Evolutionary conservation across 148 eudicot species (phyloP).

Genomic region (Camellia sinensis): DNA sequence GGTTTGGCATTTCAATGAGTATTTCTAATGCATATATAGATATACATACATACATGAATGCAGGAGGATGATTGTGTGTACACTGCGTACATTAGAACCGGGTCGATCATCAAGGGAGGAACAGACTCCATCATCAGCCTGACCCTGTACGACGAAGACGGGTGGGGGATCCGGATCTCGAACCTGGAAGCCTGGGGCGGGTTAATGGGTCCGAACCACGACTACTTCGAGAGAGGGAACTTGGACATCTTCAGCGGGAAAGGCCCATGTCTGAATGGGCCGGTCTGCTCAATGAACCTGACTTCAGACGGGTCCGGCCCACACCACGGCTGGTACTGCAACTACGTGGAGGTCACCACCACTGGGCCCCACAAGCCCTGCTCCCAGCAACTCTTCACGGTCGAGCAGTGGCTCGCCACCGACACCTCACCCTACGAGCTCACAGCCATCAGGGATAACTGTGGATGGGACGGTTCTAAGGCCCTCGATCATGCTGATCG

Average conservation of each 20-base stretch:
- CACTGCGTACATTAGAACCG: conserved; percentile 69
- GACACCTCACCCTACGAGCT: conserved; percentile 57
- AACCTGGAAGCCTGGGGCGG: conserved; percentile 82
- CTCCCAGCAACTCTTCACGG: conserved; percentile 41
- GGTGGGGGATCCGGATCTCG: conserved; percentile 43
- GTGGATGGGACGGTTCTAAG: conserved; percentile 17
- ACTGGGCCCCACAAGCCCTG: conserved; percentile 54
- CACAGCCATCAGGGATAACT: conserved; percentile 37
- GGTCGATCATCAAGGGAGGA: conserved; percentile 71
- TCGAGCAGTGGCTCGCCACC: conserved; percentile 66
- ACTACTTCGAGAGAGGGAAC: conserved; percentile 85
- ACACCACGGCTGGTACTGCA: conserved; percentile 68
- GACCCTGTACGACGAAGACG: conserved; percentile 49
- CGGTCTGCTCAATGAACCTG: conserved; percentile 53
- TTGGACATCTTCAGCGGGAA: conserved; percentile 72
- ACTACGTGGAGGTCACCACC: conserved; percentile 67
- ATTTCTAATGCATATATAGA: background rate
- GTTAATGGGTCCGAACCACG: conserved; percentile 62
- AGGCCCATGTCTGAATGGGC: conserved; percentile 64
- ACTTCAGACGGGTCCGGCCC: conserved; percentile 72
- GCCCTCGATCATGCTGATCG: background rate
- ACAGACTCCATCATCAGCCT: conserved; percentile 71
- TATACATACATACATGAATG: background rate
- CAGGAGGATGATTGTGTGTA: conserved; percentile 62
- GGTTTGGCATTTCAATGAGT: background rate